A percentile compares a stretch with the other conserved stretches of the same genome.
phyloP scores from a whole-genome alignment of 129 eudicot species.

The Tagetes erecta region DNA sequence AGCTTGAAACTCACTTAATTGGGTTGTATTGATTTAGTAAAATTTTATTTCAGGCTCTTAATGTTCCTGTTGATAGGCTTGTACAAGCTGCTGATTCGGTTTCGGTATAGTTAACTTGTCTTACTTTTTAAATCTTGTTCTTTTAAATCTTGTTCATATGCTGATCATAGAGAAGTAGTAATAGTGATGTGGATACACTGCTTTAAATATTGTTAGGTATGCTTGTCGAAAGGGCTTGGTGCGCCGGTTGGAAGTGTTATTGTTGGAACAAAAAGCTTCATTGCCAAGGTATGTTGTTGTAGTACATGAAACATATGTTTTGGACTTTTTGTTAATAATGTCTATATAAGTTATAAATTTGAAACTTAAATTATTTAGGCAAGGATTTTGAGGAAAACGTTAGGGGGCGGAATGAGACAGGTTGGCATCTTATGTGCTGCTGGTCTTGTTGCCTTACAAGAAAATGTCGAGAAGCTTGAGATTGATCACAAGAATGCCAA shows the following conservation, averaged over 20 bases:
- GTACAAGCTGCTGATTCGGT: conserved; percentile 98
- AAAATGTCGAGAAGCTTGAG: conserved; percentile 72
- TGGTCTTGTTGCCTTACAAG: conserved; percentile 82
- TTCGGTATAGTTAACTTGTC: conserved; percentile 48
- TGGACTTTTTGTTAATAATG: conserved; percentile 1
- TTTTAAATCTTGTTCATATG: conserved; percentile 3
- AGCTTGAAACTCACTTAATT: conserved; percentile 9
- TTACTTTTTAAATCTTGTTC: neutral
- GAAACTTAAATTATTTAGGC: conserved; percentile 48
- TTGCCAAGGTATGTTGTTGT: conserved; percentile 56
- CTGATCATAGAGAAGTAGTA: neutral
- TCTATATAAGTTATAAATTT: neutral
- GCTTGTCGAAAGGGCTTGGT: conserved; percentile 95
- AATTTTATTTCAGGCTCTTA: conserved; percentile 72
- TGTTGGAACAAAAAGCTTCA: conserved; percentile 78
- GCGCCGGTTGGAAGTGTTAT: conserved; percentile 94
- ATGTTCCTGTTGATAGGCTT: conserved; percentile 90
- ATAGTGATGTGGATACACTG: neutral
- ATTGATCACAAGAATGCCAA: conserved; percentile 88
- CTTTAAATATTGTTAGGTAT: conserved; percentile 47
- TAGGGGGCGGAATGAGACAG: conserved; percentile 99
- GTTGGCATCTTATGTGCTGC: conserved; percentile 94
- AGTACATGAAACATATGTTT: neutral
- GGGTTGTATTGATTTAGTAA: neutral
- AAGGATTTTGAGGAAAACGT: conserved; percentile 77